Evolutionary conservation across 371 early-diverging fungal species (phyloP).

Genomic region (Encephalitozoon romaleae): DNA sequence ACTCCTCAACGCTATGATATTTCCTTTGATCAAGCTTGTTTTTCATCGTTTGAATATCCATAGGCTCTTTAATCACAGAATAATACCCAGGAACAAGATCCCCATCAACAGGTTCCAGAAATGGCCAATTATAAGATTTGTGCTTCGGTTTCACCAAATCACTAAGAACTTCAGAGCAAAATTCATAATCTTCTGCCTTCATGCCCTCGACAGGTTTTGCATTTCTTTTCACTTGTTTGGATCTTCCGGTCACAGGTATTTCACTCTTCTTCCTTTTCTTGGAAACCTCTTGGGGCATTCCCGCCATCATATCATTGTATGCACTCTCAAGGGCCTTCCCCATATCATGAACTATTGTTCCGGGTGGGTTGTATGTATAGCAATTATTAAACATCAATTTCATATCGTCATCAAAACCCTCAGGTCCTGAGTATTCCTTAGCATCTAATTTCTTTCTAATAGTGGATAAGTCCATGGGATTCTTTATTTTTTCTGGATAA

Average conservation of each 20-base stretch:
- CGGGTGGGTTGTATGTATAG: conserved; percentile 57
- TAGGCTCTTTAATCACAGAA: conserved; percentile 56
- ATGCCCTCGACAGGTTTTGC: conserved; percentile 25
- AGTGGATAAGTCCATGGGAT: conserved; percentile 92
- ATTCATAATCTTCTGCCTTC: conserved; percentile 50
- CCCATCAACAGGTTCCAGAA: conserved; percentile 56
- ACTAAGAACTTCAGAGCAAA: conserved; percentile 42
- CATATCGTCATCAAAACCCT: conserved; percentile 67
- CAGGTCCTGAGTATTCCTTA: conserved; percentile 61
- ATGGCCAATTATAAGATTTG: conserved; percentile 57
- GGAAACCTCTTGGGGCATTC: conserved; percentile 21
- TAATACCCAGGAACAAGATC: conserved; percentile 56
- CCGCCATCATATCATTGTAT: conserved; percentile 43
- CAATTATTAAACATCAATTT: conserved; percentile 64
- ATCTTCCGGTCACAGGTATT: not conserved
- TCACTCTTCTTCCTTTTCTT: conserved; percentile 28
- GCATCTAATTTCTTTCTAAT: conserved; percentile 71
- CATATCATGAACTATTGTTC: conserved; percentile 49
- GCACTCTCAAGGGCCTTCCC: conserved; percentile 50
- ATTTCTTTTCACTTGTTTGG: conserved; percentile 12
- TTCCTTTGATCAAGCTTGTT: conserved; percentile 39
- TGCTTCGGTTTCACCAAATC: conserved; percentile 55
- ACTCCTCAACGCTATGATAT: conserved; percentile 49
- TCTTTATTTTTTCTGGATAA: conserved; percentile 77
- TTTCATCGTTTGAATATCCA: conserved; percentile 52